A percentile compares a stretch with the other conserved stretches of the same genome.
Evolutionary conservation across 495 filamentous ascomycete genomes (phyloP).

Genomic region (Gamarada debralockiae): DNA sequence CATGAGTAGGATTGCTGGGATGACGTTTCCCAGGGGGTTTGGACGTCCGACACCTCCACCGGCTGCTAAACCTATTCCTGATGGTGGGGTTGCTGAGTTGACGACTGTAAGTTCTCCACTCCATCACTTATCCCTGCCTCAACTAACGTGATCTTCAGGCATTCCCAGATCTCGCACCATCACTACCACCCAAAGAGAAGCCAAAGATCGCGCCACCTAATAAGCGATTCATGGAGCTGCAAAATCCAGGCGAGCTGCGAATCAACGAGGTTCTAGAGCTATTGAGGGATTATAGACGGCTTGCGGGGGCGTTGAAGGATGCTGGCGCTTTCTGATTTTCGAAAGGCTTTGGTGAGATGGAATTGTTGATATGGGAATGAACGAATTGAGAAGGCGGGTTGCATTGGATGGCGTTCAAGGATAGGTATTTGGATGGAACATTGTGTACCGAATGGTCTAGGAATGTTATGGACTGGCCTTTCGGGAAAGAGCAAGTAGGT

Average conservation of each 20-base stretch:
- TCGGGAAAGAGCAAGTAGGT: no score
- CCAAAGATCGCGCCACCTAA: conserved; percentile 67
- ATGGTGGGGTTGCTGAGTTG: conserved; percentile 42
- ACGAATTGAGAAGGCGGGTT: neutral
- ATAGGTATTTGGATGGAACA: no score
- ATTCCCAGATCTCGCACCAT: conserved; percentile 54
- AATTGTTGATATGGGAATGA: neutral
- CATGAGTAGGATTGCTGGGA: conserved; percentile 62
- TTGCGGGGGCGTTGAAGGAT: conserved; percentile 65
- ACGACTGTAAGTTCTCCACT: conserved; percentile 39
- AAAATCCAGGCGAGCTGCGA: conserved; percentile 72
- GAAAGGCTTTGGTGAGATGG: no score
- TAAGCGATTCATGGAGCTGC: conserved; percentile 74
- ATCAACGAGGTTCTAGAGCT: conserved; percentile 79
- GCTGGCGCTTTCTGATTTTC: conserved; percentile 54
- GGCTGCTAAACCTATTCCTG: conserved; percentile 28
- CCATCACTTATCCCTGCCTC: neutral
- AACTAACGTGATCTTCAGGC: conserved; percentile 34
- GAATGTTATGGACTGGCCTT: no score
- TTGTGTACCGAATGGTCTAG: no score
- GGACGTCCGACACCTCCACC: conserved; percentile 49
- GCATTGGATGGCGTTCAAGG: conserved; percentile 60
- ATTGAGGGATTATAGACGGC: conserved; percentile 80
- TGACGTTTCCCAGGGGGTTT: conserved; percentile 63
- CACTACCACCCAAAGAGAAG: conserved; percentile 43